Evolutionary conservation across 257 asterid genomes (phyloP), one percentile per base, ranked within the genome.

Genomic region (Nicotiana otophora): DNA sequence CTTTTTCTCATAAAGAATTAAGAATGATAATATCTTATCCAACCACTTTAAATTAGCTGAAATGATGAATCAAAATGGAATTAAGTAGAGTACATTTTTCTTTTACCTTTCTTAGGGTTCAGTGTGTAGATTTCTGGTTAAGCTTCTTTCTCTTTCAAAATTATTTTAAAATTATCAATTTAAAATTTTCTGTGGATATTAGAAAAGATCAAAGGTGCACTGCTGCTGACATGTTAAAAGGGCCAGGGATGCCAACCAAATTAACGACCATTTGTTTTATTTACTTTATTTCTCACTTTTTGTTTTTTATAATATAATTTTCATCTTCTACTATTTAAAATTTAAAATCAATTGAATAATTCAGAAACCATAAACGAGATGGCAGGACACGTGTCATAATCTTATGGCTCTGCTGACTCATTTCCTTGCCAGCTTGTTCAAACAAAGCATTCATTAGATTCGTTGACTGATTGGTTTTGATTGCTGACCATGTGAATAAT

Each of bases 401-500:
- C 42, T 48, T 46, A 31, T 58, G 79, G 89, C 54, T 33, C 19
- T 82, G 91, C 91, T 87, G 92, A 90, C 86, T 88, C 92, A 78
- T 46, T 20, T 81, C 84, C 90, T 81, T 57, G 84, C 62, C 64
- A 79, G 84, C 78, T n/a, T 46, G 4, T 11, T 65, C 60, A 65
- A 55, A 64, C 58, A 17, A 30, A 26, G 42, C 86, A 77, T 46
- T 83, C 75, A 23, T 4, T 63, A 15, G 48, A 84, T 81, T 66
- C 61, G 51, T 5, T 33, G 83, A 75, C 78, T 46, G 19, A 16
- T 28, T 11, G 19, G 51, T 84, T 30, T 65, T 79, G 23, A 46
- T 81, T 80, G 39, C 70, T 54, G 5, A 65, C 84, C 87, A 77
- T 20, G 30, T 77, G 58, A 4, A 76, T 66, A 30, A 30, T 5